Evolutionary conservation across 2,329 filamentous ascomycete species (phyloP), one percentile per base, ranked within the genome.

Genomic region (Botrytis porri): DNA sequence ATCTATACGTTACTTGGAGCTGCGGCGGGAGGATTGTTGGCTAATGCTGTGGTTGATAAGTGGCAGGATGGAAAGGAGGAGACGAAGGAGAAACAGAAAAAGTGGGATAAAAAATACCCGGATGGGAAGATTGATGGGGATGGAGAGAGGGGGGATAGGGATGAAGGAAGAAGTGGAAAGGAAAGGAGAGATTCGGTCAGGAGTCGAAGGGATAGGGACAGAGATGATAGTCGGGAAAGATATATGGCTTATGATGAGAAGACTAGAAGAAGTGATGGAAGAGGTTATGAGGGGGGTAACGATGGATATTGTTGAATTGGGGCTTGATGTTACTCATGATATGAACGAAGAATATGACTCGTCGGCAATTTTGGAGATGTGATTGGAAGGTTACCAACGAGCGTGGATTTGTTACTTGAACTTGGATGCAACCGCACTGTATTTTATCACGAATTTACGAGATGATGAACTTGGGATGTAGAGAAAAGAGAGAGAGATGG

Each of bases 1-100:
- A 18, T 78, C n/a, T 35, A 76, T 66, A 80, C 77, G 6, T 54
- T 79, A 16, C 57, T 80, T 22, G 78, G 78, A 7, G 78, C 78
- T 20, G 76, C 77, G 5, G 77, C 75, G 18, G 78, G 78, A 10
- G 78, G 78, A 1, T 62, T 80, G 65, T 75, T 75, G 2, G 76
- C 71, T 25, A 77, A 80, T 77, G 76, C 75, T n/a, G 70, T 74
- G 41, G 75, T 78, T 25, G 76, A 77, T 57, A 77, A 74, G 41
- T 77, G 70, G 70, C 74, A 79, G 67, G 75, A 77, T 10, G 45
- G 60, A 3, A 77, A 75, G 60, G 69, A 75, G 51, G 73, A 76
- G 41, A 66, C 72, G 25, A 70, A 51, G 25, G 65, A 32, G 69
- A 77, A 45, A 18, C 69, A 71, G n/a, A 43, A 25, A 3, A 77